Evolutionary conservation across 2,329 filamentous ascomycete genomes (phyloP).

Genomic region (Ophiostoma australiae): DNA sequence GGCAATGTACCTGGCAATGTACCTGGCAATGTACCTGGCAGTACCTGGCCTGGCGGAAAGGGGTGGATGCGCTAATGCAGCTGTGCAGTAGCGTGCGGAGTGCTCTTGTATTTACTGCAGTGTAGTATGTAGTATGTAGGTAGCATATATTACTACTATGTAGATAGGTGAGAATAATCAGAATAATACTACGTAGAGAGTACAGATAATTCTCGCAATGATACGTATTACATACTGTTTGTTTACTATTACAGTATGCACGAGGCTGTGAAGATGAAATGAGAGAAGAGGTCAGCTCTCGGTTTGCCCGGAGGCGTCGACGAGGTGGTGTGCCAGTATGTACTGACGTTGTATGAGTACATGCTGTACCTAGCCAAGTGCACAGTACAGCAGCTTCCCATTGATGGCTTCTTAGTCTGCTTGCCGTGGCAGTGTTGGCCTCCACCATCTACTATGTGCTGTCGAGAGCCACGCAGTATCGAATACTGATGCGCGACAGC

Average conservation of each 20-base stretch:
- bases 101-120: neutral
- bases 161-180: too few species aligned
- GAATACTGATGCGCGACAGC: neutral
- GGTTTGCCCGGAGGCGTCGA: conserved; percentile 2
- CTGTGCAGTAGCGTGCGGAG: conserved; percentile 8
- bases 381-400: too few species aligned
- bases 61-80: conserved; percentile 12
- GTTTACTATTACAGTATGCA: neutral
- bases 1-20: neutral
- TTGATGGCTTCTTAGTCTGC: too few species aligned
- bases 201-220: too few species aligned
- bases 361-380: too few species aligned
- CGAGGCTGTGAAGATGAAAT: neutral
- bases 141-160: too few species aligned
- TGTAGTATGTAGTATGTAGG: too few species aligned
- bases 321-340: neutral
- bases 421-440: neutral
- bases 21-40: neutral
- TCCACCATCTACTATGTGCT: too few species aligned
- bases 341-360: neutral
- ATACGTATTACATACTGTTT: too few species aligned
- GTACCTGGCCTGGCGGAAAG: conserved; percentile 12
- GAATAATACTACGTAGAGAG: too few species aligned
- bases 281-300: neutral
- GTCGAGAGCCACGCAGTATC: neutral